Base-by-base conservation (phyloP, 306 rosid species). In the Quercus engelmannii region DNA sequence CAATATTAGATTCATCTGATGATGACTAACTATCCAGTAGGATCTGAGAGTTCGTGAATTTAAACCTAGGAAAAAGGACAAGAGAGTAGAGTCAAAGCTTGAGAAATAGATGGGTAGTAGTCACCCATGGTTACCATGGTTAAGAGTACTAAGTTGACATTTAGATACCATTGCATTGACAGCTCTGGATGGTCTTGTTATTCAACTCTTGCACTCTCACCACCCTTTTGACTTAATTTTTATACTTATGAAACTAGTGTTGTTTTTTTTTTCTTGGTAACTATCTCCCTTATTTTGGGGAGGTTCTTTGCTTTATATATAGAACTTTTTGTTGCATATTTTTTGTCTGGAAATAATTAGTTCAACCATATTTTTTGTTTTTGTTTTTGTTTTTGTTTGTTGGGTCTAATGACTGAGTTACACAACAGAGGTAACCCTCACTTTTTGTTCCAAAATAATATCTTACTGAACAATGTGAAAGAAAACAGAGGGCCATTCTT, bases 1-100 rank as follows among this genome's bases (percentile, higher is more conserved):
- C 79, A 80, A 78, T 76, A 85, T 80, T 82, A 78, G 75, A 74
- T 33, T 5, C 76, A 49, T 35, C 26, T 65, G 15, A 59, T 52
- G 67, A 79, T 69, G 41, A 51, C 71, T 41, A 80, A 57, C 54
- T 74, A 49, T 28, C 75, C 52, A 55, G 19, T 33, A 59, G 80
- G 75, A 76, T 43, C 77, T 64, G 82, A 72, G 74, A 69, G 52
- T 63, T 56, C 55, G 41, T 79, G 67, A 71, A 58, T 15, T 43
- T 33, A 19, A 9, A 73, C 17, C 13, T 19, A 75, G 76, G 54
- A 67, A 56, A 49, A 69, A 57, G 28, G 55, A 6, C 23, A 56
- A 33, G 70, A 56, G 30, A 57, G 41, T 49, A 35, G 58, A 55
- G 43, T 73, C 33, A 62, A n/a, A 78, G 59, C 74, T 57, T 19